phyloP scores from a whole-genome alignment of 2,329 filamentous ascomycete genomes.

The Alternaria sp. region DNA sequence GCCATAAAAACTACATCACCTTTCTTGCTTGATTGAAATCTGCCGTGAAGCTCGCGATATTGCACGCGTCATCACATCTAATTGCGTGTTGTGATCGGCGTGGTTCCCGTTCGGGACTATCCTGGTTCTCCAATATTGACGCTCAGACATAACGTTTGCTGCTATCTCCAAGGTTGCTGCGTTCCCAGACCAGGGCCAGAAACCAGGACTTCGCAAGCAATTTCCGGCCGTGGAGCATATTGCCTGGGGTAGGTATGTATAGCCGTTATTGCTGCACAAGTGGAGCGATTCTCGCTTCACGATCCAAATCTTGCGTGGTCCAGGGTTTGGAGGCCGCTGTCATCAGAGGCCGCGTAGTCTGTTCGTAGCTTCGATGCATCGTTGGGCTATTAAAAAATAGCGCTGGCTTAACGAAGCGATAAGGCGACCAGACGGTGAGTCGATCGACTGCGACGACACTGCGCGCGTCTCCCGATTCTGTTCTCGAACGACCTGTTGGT shows the following conservation, averaged over 20 bases:
- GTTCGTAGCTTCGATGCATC: not conserved
- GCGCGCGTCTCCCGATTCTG: not conserved
- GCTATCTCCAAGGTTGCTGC: not conserved
- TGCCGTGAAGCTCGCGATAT: not conserved
- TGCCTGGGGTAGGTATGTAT: not conserved
- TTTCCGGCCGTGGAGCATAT: not conserved
- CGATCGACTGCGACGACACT: not conserved
- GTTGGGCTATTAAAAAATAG: not conserved
- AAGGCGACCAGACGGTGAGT: not conserved
- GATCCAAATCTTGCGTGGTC: not conserved
- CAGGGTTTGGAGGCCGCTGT: not conserved
- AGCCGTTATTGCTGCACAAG: not conserved
- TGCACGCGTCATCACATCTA: not conserved
- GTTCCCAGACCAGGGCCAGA: not conserved
- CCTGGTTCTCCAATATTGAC: not conserved
- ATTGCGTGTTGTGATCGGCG: not conserved
- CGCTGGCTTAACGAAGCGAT: not conserved
- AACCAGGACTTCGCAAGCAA: not conserved
- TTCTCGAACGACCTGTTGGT: not conserved
- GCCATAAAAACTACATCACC: constrained; percentile 1
- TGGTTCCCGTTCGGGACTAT: not conserved
- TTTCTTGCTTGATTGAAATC: not conserved
- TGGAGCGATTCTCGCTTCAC: not conserved
- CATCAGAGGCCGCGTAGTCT: not conserved
- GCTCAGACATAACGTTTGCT: not conserved